phyloP scores from a whole-genome alignment of 495 filamentous ascomycete species.

The Talaromyces adpressus region DNA sequence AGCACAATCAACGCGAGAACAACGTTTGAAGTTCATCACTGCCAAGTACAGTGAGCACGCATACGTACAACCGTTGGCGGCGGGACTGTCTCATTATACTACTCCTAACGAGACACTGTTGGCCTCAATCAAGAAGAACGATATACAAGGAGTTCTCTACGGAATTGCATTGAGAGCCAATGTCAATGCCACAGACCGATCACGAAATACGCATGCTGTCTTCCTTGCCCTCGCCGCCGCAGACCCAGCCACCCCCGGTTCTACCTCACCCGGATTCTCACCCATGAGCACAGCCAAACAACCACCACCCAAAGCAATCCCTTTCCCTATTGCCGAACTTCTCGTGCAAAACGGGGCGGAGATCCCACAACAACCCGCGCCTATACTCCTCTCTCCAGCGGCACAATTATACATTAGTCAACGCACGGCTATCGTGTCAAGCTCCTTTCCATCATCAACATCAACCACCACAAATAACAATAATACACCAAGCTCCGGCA shows the following conservation, averaged over 20 bases:
- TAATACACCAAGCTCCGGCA: conserved; percentile 14
- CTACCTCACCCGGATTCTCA: conserved; percentile 30
- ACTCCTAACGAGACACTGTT: conserved; percentile 85
- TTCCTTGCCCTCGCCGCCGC: conserved; percentile 92
- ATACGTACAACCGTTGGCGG: conserved; percentile 71
- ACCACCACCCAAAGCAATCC: conserved; percentile 30
- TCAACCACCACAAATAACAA: neutral
- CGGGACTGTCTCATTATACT: conserved; percentile 66
- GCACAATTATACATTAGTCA: conserved; percentile 81
- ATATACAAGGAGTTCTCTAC: conserved; percentile 85
- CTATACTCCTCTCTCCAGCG: conserved; percentile 67
- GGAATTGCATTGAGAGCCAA: conserved; percentile 83
- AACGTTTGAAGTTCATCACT: conserved; percentile 86
- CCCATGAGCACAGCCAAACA: conserved; percentile 23
- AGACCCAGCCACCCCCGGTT: conserved; percentile 70
- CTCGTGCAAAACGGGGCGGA: conserved; percentile 92
- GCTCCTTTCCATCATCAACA: neutral
- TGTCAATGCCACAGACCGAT: conserved; percentile 81
- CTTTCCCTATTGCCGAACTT: conserved; percentile 86
- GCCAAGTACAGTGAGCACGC: conserved; percentile 84
- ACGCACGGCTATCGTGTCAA: conserved; percentile 48
- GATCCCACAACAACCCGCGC: conserved; percentile 63
- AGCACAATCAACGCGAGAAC: conserved; percentile 74
- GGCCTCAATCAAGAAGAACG: conserved; percentile 90
- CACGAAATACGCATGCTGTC: conserved; percentile 77